Conservation (phyloP, 2,329 filamentous ascomycete genomes). For the Penicillium freii region DNA sequence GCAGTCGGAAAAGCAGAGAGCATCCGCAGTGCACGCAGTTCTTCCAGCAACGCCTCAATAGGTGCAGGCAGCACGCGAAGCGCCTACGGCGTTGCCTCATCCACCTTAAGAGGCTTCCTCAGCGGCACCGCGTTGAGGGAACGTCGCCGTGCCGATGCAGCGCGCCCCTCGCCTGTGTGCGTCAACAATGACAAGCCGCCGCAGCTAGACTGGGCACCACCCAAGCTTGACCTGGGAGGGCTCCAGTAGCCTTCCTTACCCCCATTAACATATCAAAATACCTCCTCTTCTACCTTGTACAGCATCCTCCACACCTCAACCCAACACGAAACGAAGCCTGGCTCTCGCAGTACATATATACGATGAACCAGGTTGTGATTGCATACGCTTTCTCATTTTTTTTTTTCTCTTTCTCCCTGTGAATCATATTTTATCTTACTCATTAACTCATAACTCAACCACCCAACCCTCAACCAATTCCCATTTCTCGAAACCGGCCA, state of each 20-base stretch:
- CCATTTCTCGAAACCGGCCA: slow-evolving; percentile 2
- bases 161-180: slow-evolving; percentile 29
- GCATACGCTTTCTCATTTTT: background rate
- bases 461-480: background rate
- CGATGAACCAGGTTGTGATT: slow-evolving; percentile 11
- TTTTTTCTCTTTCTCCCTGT: background rate
- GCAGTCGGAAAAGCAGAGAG: slow-evolving; percentile 32
- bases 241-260: slow-evolving; percentile 19
- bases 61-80: slow-evolving; percentile 38
- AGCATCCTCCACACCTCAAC: background rate
- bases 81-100: slow-evolving; percentile 36
- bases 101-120: slow-evolving; percentile 38
- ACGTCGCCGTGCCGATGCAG: slow-evolving; percentile 29
- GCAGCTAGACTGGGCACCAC: slow-evolving; percentile 39
- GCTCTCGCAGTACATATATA: slow-evolving; percentile 10
- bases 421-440: background rate
- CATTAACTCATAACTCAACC: background rate
- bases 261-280: background rate
- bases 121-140: slow-evolving; percentile 31
- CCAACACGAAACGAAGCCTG: slow-evolving; percentile 1
- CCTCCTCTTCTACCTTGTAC: slow-evolving; percentile 3
- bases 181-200: slow-evolving; percentile 35
- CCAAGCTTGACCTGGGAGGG: slow-evolving; percentile 35
- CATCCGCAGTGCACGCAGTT: slow-evolving; percentile 39
- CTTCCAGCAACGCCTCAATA: slow-evolving; percentile 35